Evolutionary conservation across 192 early-diverging fungal species (phyloP).

Genomic region (Umbelopsis sp.): DNA sequence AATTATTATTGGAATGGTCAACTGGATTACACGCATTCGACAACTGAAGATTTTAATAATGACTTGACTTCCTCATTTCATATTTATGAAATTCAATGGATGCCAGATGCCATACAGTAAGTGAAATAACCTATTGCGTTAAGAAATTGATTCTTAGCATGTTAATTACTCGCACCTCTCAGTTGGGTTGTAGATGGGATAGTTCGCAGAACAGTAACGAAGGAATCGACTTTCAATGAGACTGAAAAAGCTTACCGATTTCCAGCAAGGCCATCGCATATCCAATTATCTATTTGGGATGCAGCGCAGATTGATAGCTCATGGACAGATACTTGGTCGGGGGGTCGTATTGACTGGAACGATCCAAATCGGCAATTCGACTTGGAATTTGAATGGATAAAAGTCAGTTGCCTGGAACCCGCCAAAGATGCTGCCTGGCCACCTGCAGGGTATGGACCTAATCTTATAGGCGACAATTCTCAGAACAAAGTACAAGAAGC

Average conservation of each 20-base stretch:
- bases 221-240: constrained; percentile 39
- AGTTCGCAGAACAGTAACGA: constrained; percentile 13
- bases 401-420: neutral
- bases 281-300: constrained; percentile 68
- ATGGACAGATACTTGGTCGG: constrained; percentile 8
- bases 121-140: neutral
- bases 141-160: neutral
- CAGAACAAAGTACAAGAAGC: neutral
- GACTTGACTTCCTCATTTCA: neutral
- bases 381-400: constrained; percentile 13
- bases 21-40: constrained; percentile 10
- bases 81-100: constrained; percentile 6
- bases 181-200: constrained; percentile 5
- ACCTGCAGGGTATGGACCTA: neutral
- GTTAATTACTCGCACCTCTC: neutral
- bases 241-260: constrained; percentile 41
- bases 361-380: neutral
- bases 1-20: constrained; percentile 16
- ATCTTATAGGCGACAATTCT: neutral
- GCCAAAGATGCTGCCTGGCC: constrained; percentile 3
- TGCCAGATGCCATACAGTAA: constrained; percentile 15
- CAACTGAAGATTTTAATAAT: neutral
- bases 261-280: constrained; percentile 53
- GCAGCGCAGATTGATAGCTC: constrained; percentile 23
- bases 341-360: neutral